Evolutionary conservation across 441 rosid genomes (phyloP), one percentile per base, ranked within the genome.

Genomic region (Jatropha podagrica): DNA sequence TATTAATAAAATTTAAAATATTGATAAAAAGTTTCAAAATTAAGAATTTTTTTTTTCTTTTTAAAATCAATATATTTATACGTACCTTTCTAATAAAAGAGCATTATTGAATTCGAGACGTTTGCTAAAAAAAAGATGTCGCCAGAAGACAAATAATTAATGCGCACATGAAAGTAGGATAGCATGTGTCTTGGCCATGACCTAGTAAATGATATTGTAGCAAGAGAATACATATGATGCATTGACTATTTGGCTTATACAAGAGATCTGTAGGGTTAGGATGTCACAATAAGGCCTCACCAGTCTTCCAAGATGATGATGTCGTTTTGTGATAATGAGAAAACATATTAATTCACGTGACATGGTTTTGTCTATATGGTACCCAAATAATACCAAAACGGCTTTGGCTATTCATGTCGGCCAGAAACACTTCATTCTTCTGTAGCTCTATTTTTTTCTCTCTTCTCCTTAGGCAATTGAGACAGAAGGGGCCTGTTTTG

Each of bases 401-500:
- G 60, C 27, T 68, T 51, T 68, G 71, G 40, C 26, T 49, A 14
- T 68, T 68, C 23, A 68, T 68, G 71, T 68, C 71, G 71, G 71
- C 71, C 71, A 32, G 10, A 48, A 67, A 67, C 71, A 49, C 56
- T 48, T 68, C 71, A 68, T 49, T 68, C 42, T 20, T 68, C 41
- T 52, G 46, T 26, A 41, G 58, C 42, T 37, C 49, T 37, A 27
- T 14, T 48, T 14, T 15, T 10, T 48, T 46, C 12, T 46, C 37
- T 18, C 49, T 3, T 4, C 20, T 48, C 38, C 2, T 26, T 1
- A 26, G 23, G 42, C 4, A 49, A 13, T 27, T 38, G 0, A 49
- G 15, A 8, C 38, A 26, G 56, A 20, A 68, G 58, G 71, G 71
- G 5, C 72, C 72, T 27, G 6, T 52, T 51, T 51, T 51, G 26